Base-by-base conservation (phyloP, 441 rosid species). In the Biscutella laevigata region DNA sequence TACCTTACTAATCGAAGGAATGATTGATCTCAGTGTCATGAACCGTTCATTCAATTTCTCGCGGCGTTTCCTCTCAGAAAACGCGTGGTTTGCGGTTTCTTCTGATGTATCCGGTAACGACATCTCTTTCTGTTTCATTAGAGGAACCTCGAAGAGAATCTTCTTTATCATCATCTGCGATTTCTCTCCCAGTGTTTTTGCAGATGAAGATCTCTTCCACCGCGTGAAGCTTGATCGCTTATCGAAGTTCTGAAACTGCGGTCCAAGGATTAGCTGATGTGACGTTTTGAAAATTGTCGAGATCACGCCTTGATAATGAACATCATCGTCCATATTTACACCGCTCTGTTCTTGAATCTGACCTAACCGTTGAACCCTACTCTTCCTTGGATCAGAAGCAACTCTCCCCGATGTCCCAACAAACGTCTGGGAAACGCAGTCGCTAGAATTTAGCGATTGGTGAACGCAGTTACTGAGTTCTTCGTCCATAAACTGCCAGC, bases 1-100 rank as follows among this genome's bases (percentile, higher is more conserved):
- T 73, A 88, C 98, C 96, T 83, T 82, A 65, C 57, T 82, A 43
- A 63, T 59, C 0, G 86, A 83, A 66, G 95, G 95, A 16, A 88
- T 62, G 8, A 88, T 68, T 16, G 96, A 79, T 56, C 75, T 80
- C 61, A 91, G 83, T 35, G 67, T 68, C 53, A 48, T 53, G 46
- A 91, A 71, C 38, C 77, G 69, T 39, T 86, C 79, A 0, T 78
- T 74, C 27, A 88, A 47, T 39, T 76, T 79, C 67, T 79, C 89
- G 5, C 77, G 71, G 6, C 71, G 69, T 64, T 59, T 81, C 65
- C 60, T 76, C 64, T 79, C 89, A 6, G 69, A 64, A 50, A 71
- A 56, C 0, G 70, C 70, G 10, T 74, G 81, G 61, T 62, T 77
- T 6, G 61, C 49, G 36, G 71, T 62, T 63, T 77, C 77, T 33